Evolutionary conservation across 768 basidiomycete genomes (phyloP).

Genomic region (Chalciporus pseudorubinellus): DNA sequence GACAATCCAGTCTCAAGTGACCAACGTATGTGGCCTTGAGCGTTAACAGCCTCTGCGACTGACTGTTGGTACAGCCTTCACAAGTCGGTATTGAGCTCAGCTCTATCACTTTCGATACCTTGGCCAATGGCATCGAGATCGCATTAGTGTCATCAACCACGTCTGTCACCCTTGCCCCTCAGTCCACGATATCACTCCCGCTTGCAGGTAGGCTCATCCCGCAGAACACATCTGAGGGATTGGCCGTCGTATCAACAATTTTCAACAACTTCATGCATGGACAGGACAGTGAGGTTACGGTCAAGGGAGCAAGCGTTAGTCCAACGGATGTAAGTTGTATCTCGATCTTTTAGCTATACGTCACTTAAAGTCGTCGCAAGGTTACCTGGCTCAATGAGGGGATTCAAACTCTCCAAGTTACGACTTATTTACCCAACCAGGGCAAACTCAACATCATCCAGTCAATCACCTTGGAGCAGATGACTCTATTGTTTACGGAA

Average conservation of each 20-base stretch:
- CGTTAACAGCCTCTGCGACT: not conserved
- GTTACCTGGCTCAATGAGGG: constrained; percentile 73
- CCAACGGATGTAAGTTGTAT: constrained; percentile 46
- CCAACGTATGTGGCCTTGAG: constrained; percentile 48
- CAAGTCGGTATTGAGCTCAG: constrained; percentile 70
- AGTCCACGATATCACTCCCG: constrained; percentile 48
- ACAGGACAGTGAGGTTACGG: constrained; percentile 54
- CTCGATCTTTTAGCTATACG: not conserved
- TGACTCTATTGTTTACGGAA: constrained; percentile 57
- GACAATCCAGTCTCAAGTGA: constrained; percentile 55
- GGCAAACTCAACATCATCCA: constrained; percentile 63
- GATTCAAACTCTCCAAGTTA: constrained; percentile 59
- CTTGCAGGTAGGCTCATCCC: constrained; percentile 65
- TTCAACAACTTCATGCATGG: constrained; percentile 76
- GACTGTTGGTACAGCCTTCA: constrained; percentile 49
- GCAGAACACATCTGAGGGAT: constrained; percentile 50
- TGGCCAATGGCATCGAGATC: constrained; percentile 49
- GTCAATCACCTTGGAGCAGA: constrained; percentile 57
- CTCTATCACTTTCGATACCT: constrained; percentile 61
- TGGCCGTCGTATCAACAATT: constrained; percentile 56
- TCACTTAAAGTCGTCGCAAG: constrained; percentile 30
- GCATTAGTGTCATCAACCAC: constrained; percentile 54
- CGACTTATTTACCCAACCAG: constrained; percentile 59
- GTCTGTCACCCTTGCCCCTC: constrained; percentile 53
- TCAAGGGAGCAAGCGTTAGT: constrained; percentile 59